Base-by-base conservation (phyloP, 306 rosid species). In the Sesbania bispinosa region DNA sequence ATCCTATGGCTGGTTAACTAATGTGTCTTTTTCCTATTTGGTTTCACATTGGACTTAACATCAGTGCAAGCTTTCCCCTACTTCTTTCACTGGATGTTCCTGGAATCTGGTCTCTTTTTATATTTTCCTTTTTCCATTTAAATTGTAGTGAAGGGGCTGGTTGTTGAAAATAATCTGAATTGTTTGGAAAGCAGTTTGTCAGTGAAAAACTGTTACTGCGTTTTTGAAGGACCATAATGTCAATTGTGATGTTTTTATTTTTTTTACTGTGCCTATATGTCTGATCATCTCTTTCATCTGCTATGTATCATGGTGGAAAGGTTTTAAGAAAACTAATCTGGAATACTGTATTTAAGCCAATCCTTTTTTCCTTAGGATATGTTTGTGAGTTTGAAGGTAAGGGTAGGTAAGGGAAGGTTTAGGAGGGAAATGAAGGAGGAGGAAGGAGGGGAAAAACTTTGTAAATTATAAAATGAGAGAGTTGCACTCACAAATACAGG, bases 1-100 rank as follows among this genome's bases (percentile, higher is more conserved):
- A 90, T 77, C 98, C 97, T 35, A 84, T 90, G 98, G 86, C 98
- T 39, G 18, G 94, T 78, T 93, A 84, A 81, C 27, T 51, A 2
- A 13, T 23, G 10, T 39, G 35, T 55, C 32, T 19, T 59, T 66
- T 73, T 52, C 39, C 14, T 30, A 60, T 81, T 71, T 76, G 15
- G 10, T 33, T 67, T 20, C 67, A 2, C 78, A 74, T 71, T 51
- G 61, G 69, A 65, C 77, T 62, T 47, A 52, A 61, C 68, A 69
- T 18, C 50, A 47, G 9, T 46, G 67, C 71, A 58, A 61, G 68
- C 63, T 59, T 58, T 35, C 55, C 35, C 43, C 58, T 47, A 42
- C 74, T 41, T 51, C 70, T 69, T 81, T 59, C 67, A 18, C 62
- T 30, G 7, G 73, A 57, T 66, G 73, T 67, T 77, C 63, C 77